A percentile compares a stretch with the other conserved stretches of the same genome.
Conservation (phyloP, 2,329 filamentous ascomycete species). For the Trichoderma citrinoviride region DNA sequence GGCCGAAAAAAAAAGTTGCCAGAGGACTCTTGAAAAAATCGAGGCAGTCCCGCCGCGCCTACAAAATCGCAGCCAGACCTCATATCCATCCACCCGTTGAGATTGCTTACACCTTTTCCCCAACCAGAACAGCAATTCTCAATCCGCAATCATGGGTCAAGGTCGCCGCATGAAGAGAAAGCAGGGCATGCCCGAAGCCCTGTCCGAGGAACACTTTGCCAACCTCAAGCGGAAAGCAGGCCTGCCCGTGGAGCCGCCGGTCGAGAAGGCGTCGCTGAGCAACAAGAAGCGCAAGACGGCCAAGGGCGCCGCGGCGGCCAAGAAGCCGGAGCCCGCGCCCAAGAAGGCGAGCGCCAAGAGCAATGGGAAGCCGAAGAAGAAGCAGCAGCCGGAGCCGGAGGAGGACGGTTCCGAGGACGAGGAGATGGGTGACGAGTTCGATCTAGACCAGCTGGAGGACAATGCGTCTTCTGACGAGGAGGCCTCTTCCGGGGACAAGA, state of each 20-base stretch:
- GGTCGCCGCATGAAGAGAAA: constrained; percentile 87
- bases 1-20: constrained; percentile 25
- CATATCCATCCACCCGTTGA: background rate
- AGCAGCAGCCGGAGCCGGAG: constrained; percentile 28
- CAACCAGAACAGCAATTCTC: background rate
- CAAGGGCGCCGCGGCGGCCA: constrained; percentile 33
- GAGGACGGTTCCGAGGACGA: constrained; percentile 47
- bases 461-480: constrained; percentile 32
- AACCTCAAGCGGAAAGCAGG: constrained; percentile 83
- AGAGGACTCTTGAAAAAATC: background rate
- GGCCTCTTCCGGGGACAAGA: constrained; percentile 8
- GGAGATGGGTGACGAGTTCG: constrained; percentile 40
- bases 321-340: constrained; percentile 34
- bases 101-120: background rate
- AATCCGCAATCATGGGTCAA: constrained; percentile 66
- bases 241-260: constrained; percentile 58
- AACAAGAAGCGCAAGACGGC: constrained; percentile 59
- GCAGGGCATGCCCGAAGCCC: constrained; percentile 79
- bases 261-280: constrained; percentile 49
- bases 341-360: constrained; percentile 27
- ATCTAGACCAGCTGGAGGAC: constrained; percentile 49
- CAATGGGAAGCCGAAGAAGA: constrained; percentile 31
- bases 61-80: background rate
- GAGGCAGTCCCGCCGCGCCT: background rate
- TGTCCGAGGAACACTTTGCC: constrained; percentile 76